Evolutionary conservation across 1,284 basidiomycete genomes (phyloP).

Genomic region (Pyrrhoderma noxium): DNA sequence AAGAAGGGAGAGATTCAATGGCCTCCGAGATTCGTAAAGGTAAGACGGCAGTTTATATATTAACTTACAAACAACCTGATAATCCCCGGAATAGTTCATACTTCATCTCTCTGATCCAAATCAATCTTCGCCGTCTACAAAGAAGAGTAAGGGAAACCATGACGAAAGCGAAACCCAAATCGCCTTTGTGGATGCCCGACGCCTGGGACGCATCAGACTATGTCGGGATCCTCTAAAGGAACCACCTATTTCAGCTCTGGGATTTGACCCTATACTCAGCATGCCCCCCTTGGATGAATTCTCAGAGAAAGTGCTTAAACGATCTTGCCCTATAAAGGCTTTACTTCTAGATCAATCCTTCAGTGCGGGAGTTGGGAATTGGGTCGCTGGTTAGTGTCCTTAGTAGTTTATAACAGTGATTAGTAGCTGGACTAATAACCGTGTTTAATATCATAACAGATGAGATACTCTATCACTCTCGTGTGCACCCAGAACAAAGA

Average conservation of each 20-base stretch:
- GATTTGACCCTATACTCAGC: constrained; percentile 72
- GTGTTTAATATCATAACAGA: constrained; percentile 32
- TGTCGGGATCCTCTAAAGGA: constrained; percentile 52
- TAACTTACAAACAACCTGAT: constrained; percentile 1
- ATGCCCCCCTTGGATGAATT: constrained; percentile 65
- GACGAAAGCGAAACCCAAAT: constrained; percentile 33
- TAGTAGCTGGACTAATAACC: constrained; percentile 5
- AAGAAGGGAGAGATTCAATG: constrained; percentile 47
- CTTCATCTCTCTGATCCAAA: constrained; percentile 39
- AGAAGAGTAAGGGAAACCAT: not conserved
- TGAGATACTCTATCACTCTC: constrained; percentile 74
- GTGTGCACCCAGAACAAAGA: constrained; percentile 70
- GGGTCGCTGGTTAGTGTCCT: constrained; percentile 57
- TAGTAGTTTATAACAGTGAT: too few species aligned
- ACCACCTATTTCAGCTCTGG: constrained; percentile 62
- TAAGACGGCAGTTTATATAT: constrained; percentile 29
- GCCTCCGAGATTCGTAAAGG: constrained; percentile 78
- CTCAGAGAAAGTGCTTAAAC: constrained; percentile 40
- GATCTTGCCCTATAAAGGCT: constrained; percentile 70
- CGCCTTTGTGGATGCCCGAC: constrained; percentile 62
- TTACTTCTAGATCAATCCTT: constrained; percentile 78
- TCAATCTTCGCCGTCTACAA: constrained; percentile 19
- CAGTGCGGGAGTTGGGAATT: constrained; percentile 79
- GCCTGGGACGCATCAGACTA: constrained; percentile 68
- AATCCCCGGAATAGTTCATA: constrained; percentile 43